Conservation (phyloP, 2,329 filamentous ascomycete species). For the Xylaria multiplex region DNA sequence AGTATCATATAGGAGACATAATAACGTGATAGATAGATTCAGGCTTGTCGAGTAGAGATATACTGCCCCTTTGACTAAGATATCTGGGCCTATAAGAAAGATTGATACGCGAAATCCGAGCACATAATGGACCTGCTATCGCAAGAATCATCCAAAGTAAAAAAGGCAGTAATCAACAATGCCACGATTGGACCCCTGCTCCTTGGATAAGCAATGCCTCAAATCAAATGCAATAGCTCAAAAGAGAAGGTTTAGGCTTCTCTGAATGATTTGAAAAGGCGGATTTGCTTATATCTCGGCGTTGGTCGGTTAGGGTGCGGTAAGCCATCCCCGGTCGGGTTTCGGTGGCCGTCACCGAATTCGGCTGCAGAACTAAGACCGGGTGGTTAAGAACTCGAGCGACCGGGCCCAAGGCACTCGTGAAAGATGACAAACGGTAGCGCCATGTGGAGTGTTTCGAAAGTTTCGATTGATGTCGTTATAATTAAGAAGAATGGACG, state of each 20-base stretch:
- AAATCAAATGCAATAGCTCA: not conserved
- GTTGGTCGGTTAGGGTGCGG: constrained; percentile 17
- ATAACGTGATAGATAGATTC: constrained; percentile 1
- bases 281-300: constrained; percentile 22
- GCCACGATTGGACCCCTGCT: constrained; percentile 11
- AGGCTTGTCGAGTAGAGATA: not conserved
- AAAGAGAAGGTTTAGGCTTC: not conserved
- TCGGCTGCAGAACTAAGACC: not conserved
- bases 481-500: constrained; percentile 22
- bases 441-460: not conserved
- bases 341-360: constrained; percentile 32
- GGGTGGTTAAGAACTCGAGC: constrained; percentile 2
- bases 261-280: constrained; percentile 24
- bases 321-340: constrained; percentile 15
- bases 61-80: not conserved
- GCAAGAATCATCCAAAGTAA: not conserved
- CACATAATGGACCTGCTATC: constrained; percentile 16
- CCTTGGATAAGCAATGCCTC: constrained; percentile 5
- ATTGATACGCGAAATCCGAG: constrained; percentile 6
- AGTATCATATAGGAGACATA: constrained; percentile 11
- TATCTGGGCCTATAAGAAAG: constrained; percentile 4
- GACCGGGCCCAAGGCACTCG: not conserved
- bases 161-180: constrained; percentile 20
- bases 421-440: constrained; percentile 10
- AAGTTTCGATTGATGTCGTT: constrained; percentile 7